phyloP scores from a whole-genome alignment of 306 rosid genomes.

The Quercus wislizeni region DNA sequence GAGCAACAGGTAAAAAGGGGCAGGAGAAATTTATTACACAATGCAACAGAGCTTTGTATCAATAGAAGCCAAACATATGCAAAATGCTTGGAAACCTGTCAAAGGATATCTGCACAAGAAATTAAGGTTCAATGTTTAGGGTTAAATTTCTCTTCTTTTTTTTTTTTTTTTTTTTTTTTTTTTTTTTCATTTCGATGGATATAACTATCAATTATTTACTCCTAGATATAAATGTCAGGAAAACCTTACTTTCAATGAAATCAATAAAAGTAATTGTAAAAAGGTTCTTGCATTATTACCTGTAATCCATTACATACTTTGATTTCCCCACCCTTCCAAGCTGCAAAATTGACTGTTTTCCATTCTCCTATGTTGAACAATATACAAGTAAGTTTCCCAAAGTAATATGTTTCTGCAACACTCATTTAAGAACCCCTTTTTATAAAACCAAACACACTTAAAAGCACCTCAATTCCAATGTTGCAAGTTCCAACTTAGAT shows the following conservation, averaged over 20 bases:
- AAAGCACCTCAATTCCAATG: background rate
- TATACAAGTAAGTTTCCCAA: conserved; percentile 12
- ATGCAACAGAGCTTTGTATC: conserved; percentile 89
- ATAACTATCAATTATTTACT: background rate
- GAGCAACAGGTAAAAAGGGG: conserved; percentile 29
- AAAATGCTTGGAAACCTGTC: conserved; percentile 97
- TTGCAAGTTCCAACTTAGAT: background rate
- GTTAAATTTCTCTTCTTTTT: background rate
- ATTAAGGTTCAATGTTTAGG: conserved; percentile 12
- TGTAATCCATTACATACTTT: conserved; percentile 87
- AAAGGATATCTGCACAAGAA: conserved; percentile 69
- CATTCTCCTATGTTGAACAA: conserved; percentile 51
- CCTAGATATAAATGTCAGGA: background rate
- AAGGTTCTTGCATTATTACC: conserved; percentile 40
- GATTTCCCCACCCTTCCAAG: conserved; percentile 81
- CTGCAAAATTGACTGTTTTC: conserved; percentile 76
- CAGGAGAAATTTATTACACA: conserved; percentile 28
- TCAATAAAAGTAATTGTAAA: background rate
- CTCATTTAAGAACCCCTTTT: background rate
- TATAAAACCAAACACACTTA: background rate
- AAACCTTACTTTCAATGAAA: background rate
- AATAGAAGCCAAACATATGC: conserved; percentile 82
- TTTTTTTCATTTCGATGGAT: background rate
- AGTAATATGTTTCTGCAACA: background rate
- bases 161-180: background rate